Evolutionary conservation across 73 alveolate species (phyloP).

Genomic region (Durusdinium trenchii): DNA sequence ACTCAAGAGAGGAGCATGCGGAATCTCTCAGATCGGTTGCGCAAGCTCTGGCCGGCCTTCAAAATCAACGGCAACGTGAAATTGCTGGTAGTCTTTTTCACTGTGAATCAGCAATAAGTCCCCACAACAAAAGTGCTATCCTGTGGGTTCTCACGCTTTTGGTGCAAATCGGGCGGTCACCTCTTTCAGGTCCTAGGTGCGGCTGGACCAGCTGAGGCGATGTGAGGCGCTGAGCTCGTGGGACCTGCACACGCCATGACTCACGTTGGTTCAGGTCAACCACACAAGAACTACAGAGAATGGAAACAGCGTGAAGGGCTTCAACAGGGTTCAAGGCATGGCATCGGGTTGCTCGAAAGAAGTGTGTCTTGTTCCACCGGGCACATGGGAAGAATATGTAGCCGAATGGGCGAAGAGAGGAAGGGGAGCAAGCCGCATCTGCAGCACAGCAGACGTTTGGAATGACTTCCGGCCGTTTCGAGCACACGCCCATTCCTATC

Average conservation of each 20-base stretch:
- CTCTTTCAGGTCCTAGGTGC: not conserved
- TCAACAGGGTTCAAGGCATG: not conserved
- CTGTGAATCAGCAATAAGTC: not conserved
- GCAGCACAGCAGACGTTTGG: too few relatives aligned
- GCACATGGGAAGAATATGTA: not conserved
- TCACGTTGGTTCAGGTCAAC: too few relatives aligned
- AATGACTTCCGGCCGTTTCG: too few relatives aligned
- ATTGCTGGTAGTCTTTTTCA: not conserved
- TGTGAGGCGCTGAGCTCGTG: not conserved
- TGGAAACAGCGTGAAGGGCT: not conserved
- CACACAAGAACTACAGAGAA: too few relatives aligned
- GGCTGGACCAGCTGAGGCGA: not conserved
- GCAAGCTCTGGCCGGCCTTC: not conserved
- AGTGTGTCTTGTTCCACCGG: not conserved
- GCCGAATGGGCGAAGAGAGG: too few relatives aligned
- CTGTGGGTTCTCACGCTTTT: too few relatives aligned
- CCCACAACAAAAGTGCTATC: not conserved
- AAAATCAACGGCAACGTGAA: not conserved
- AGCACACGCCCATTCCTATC: too few relatives aligned
- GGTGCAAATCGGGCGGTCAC: not conserved
- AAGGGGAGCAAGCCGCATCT: too few relatives aligned
- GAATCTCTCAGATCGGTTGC: not conserved
- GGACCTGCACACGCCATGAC: too few relatives aligned
- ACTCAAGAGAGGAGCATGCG: not conserved
- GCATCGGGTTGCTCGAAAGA: not conserved